Conservation (phyloP, 176 grass and related monocot genomes). For the Pontederia paniculata region DNA sequence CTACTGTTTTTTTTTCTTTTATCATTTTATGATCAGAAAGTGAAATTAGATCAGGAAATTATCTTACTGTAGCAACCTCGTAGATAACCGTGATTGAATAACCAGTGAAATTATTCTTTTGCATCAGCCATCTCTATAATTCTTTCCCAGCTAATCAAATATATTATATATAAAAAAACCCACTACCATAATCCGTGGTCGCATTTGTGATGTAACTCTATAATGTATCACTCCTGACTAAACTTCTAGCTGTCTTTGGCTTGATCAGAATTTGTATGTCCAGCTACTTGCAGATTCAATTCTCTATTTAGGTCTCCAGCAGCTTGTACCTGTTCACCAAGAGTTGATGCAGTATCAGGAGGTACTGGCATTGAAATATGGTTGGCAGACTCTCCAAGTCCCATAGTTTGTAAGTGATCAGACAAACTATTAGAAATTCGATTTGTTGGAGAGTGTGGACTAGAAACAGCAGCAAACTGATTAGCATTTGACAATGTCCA, state of each 20-base stretch:
- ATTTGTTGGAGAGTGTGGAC: conserved; percentile 17
- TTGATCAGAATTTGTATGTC: conserved; percentile 7
- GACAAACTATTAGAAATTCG: conserved; percentile 14
- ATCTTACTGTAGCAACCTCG: too few relatives aligned
- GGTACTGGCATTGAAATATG: conserved; percentile 4
- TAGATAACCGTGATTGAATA: too few relatives aligned
- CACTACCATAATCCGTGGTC: neutral
- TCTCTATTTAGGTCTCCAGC: conserved; percentile 17
- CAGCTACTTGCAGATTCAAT: conserved; percentile 25
- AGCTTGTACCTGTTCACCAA: conserved; percentile 34
- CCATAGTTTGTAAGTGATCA: conserved; percentile 21
- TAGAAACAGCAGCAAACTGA: conserved; percentile 4
- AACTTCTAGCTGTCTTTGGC: conserved; percentile 30
- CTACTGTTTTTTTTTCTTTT: too few relatives aligned
- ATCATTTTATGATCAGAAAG: too few relatives aligned
- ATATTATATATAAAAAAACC: too few relatives aligned
- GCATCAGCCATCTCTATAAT: too few relatives aligned
- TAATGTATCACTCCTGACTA: conserved; percentile 50
- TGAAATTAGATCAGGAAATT: too few relatives aligned
- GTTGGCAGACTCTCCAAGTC: neutral
- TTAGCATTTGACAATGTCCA: conserved; percentile 23
- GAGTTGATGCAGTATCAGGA: neutral
- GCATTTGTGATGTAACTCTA: conserved; percentile 6
- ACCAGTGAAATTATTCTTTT: too few relatives aligned
- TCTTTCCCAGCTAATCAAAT: too few relatives aligned